Percentiles rank a stretch among this genome's conserved stretches.
These are phyloP conservation scores for Fomes fomentarius DNA, from an alignment of 1,284 basidiomycete species.

Conservation along the genomic window DNA sequence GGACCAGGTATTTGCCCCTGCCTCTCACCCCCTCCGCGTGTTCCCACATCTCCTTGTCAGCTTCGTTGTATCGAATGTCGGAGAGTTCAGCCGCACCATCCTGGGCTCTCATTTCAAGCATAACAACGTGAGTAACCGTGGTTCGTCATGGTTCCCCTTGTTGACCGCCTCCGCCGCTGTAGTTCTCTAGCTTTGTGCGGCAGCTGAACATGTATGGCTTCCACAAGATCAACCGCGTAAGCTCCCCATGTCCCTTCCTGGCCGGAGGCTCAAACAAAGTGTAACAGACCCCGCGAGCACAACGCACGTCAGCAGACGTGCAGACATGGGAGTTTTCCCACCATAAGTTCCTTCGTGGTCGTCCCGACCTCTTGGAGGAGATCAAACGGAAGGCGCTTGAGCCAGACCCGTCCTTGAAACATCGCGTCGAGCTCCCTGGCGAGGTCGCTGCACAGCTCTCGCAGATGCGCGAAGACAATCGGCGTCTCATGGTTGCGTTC, in stretches of 20 bases:
- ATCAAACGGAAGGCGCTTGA: slow-evolving; percentile 86
- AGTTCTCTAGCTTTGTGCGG: slow-evolving; percentile 90
- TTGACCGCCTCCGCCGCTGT: slow-evolving; percentile 7
- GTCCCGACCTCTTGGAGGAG: slow-evolving; percentile 83
- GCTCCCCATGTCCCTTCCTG: slow-evolving; percentile 19
- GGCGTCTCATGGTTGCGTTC: slow-evolving; percentile 56
- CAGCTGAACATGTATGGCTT: slow-evolving; percentile 92
- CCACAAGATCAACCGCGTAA: slow-evolving; percentile 81
- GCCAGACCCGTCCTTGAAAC: slow-evolving; percentile 67
- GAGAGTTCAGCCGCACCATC: slow-evolving; percentile 81
- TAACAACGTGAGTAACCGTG: slow-evolving; percentile 64
- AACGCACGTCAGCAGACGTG: slow-evolving; percentile 76
- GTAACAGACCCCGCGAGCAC: slow-evolving; percentile 77
- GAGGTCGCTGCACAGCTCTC: slow-evolving; percentile 73
- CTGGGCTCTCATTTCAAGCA: slow-evolving; percentile 84
- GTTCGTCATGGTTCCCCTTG: slow-evolving; percentile 6
- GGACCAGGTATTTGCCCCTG: slow-evolving; percentile 53
- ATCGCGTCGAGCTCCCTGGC: slow-evolving; percentile 75
- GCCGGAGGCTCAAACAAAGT: neutral
- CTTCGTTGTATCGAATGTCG: slow-evolving; percentile 81
- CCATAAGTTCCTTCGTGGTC: slow-evolving; percentile 80
- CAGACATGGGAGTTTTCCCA: slow-evolving; percentile 92
- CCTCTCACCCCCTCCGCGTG: neutral
- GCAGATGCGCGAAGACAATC: slow-evolving; percentile 71
- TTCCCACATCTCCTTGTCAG: slow-evolving; percentile 34